Base-by-base conservation (phyloP, 768 basidiomycete genomes). In the Phanerochaete sordida region DNA sequence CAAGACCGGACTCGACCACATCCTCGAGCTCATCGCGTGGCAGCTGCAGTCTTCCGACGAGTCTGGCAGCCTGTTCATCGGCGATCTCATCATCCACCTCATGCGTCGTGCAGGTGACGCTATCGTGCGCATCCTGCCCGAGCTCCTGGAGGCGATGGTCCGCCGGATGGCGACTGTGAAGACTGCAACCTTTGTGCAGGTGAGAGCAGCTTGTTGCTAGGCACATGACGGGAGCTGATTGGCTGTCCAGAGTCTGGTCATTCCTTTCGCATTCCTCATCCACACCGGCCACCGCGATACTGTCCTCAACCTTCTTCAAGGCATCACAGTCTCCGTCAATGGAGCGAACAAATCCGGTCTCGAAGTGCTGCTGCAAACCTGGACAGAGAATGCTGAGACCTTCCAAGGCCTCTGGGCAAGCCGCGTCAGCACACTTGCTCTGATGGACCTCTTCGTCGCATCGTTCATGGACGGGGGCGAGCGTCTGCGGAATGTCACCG, bases 401-500 rank as follows among this genome's bases (percentile, higher is more conserved):
- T 91, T 98, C 81, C 93, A 94, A 69, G 95, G 97, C 30, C 93
- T 88, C 73, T 98, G 96, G 95, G 87, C 93, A 11, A 84, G 86
- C 3, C 85, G 93, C 31, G 82, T 96, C 66, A 95, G 93, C 72
- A 88, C 84, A 39, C 75, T 98, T 57, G 95, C 90, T 1, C 75
- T 99, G 52, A 83, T 83, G 28, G 84, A 90, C 62, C 79, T 98
- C 24, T 89, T 90, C 68, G 74, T 75, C 0, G 83, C 85, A 5
- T 80, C 84, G 56, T 80, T 88, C n/a, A 79, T 85, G 12, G 84
- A 82, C 61, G 65, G 98, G 64, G 83, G 84, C 62, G 79, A 75
- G 35, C 74, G 97, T 13, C 71, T 77, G 27, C 15, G 45, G n/a
- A 46, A 27, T 15, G 43, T 57, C 12, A 27, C 39, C 9, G 96